Evolutionary conservation across 495 filamentous ascomycete species (phyloP), one percentile per base, ranked within the genome.

Genomic region (Penicillium angulare): DNA sequence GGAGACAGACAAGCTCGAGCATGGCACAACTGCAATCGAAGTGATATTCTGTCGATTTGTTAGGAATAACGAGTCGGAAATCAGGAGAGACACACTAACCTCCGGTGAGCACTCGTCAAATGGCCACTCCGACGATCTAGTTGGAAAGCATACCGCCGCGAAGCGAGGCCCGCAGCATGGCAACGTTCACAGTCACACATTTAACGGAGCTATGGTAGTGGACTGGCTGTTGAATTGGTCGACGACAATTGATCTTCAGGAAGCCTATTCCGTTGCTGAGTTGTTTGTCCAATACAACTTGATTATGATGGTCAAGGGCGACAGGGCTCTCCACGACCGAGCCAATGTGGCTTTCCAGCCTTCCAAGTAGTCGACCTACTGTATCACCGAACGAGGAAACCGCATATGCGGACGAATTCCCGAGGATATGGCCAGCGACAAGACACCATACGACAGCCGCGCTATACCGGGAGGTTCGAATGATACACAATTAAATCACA

Each of bases 201-300:
- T 98, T 63, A 96, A 87, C 5, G 95, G 95, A 39, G 96, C 95
- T 71, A 83, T 85, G 24, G 85, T 89, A 1, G 85, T 88, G 32
- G 93, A 97, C 66, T 98, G 93, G 93, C 71, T 98, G 59, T 92
- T 98, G 85, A 92, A 98, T 67, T 98, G 93, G 73, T 95, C 87
- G 57, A 97, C 91, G 3, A 92, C 92, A 13, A 92, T 97, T 26
- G 93, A 98, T 68, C 84, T 87, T 43, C 79, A 88, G 39, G 93
- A 98, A 64, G 89, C 90, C 0, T 80, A 82, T 47, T 86, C 96
- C 63, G 86, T 97, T 51, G 84, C 84, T 29, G 81, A 85, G 18
- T 73, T 92, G 16, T 97, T 98, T 63, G 79, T 96, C 50, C 82
- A 89, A 53, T 86, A 93, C 54, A 87, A 88, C 6, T 76, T 97